A percentile compares a stretch with the other conserved stretches of the same genome.
phyloP scores from a whole-genome alignment of 2,329 filamentous ascomycete species.

The Fusarium sp. region DNA sequence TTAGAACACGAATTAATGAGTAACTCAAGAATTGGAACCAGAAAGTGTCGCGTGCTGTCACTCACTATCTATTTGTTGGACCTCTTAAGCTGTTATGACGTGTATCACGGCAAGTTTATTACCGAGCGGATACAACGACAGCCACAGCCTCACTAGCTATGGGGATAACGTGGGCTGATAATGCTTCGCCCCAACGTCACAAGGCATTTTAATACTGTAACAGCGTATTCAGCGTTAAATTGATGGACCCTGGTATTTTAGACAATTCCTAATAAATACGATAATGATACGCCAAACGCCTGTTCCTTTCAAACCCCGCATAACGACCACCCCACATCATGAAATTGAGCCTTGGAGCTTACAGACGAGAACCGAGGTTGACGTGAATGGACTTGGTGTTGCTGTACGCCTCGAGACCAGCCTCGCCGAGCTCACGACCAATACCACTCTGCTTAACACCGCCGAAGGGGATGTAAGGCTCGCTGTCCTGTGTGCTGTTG shows the following conservation, averaged over 20 bases:
- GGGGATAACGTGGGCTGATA: constrained; percentile 2
- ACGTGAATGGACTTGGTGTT: constrained; percentile 48
- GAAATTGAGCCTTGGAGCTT: constrained; percentile 11
- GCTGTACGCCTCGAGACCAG: constrained; percentile 49
- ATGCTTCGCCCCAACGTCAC: constrained; percentile 19
- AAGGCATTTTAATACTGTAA: neutral
- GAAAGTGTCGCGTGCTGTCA: constrained; percentile 29
- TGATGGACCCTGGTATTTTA: constrained; percentile 27
- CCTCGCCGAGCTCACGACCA: constrained; percentile 47
- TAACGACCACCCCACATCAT: neutral
- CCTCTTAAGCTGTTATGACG: constrained; percentile 34
- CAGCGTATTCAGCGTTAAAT: neutral
- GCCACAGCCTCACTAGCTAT: constrained; percentile 16
- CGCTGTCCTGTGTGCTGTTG: constrained; percentile 53
- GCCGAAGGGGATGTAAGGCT: constrained; percentile 48
- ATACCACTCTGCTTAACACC: constrained; percentile 51
- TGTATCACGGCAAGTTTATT: constrained; percentile 24
- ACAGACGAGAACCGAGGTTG: constrained; percentile 47
- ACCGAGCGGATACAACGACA: constrained; percentile 2
- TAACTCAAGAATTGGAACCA: constrained; percentile 1
- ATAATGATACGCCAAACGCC: constrained; percentile 38
- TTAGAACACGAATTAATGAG: neutral
- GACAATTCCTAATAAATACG: constrained; percentile 18
- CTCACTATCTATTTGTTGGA: constrained; percentile 18
- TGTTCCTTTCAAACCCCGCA: neutral